Conservation (phyloP, 495 filamentous ascomycete genomes). For the Podospora sp. region DNA sequence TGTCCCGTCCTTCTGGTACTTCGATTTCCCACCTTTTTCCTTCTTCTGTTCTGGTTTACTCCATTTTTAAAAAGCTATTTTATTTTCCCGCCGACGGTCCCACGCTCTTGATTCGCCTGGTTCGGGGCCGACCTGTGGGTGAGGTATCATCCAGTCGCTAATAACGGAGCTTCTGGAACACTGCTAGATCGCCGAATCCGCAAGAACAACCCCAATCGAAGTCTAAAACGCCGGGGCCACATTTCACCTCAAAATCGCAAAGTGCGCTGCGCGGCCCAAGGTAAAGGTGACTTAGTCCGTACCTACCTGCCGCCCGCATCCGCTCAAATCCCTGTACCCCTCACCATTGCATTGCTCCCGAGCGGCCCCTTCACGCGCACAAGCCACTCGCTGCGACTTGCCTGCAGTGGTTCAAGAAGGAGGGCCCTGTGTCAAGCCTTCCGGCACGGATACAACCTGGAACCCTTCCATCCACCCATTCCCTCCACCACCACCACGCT, state of each 20-base stretch:
- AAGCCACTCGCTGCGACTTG: conserved; percentile 25
- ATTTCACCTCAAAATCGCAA: conserved; percentile 7
- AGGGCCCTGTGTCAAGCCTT: conserved; percentile 27
- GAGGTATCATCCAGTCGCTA: conserved; percentile 15
- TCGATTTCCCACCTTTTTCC: not conserved
- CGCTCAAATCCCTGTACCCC: conserved; percentile 27
- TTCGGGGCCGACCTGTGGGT: not conserved
- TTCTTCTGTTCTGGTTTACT: not conserved
- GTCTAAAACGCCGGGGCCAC: conserved; percentile 31
- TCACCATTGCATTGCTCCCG: conserved; percentile 27
- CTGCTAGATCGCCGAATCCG: conserved; percentile 26
- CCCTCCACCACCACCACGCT: not conserved
- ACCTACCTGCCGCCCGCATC: conserved; percentile 23
- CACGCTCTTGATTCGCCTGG: conserved; percentile 9
- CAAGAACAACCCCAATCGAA: conserved; percentile 9
- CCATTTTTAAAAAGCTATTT: not conserved
- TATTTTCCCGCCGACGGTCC: conserved; percentile 8
- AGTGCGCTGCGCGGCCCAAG: not conserved
- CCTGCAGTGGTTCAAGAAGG: conserved; percentile 9
- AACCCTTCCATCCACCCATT: not conserved
- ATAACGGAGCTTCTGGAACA: conserved; percentile 32
- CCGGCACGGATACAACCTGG: conserved; percentile 30
- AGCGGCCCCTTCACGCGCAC: conserved; percentile 28
- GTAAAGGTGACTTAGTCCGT: conserved; percentile 4
- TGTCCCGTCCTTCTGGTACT: conserved; percentile 11